Conservation (phyloP, 2,329 filamentous ascomycete genomes). For the Alternaria metachromatica region DNA sequence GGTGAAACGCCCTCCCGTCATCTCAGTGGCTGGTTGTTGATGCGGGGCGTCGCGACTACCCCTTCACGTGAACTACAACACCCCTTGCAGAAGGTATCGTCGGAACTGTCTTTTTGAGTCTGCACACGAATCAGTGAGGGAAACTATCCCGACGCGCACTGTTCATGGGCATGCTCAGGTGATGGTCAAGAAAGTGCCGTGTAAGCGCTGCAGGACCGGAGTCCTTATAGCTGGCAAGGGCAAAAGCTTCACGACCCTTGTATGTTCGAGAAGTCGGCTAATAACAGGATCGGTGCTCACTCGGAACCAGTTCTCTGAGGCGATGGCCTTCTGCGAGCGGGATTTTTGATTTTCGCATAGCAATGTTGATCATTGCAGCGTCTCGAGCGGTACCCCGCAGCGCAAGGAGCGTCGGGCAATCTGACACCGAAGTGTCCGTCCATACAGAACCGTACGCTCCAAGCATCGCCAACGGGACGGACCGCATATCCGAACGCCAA, state of each 20-base stretch:
- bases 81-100: background rate
- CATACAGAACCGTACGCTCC: slow-evolving; percentile 13
- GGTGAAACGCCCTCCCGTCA: background rate
- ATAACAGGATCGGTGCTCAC: background rate
- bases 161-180: background rate
- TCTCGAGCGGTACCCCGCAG: slow-evolving; percentile 11
- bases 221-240: background rate
- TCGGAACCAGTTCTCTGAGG: background rate
- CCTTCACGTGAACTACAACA: background rate
- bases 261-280: background rate
- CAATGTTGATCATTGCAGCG: background rate
- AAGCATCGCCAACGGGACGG: slow-evolving; percentile 20
- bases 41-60: background rate
- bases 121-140: background rate
- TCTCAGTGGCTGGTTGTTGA: background rate
- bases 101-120: background rate
- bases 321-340: background rate
- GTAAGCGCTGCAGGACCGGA: background rate
- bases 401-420: slow-evolving; percentile 23
- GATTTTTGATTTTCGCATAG: background rate
- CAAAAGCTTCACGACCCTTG: background rate
- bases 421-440: slow-evolving; percentile 31
- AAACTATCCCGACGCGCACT: background rate
- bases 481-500: slow-evolving; percentile 23
- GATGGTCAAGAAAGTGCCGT: background rate